These are phyloP conservation scores for Clonostachys solani DNA, from an alignment of 2,329 filamentous ascomycete genomes.

Conservation along the genomic window DNA sequence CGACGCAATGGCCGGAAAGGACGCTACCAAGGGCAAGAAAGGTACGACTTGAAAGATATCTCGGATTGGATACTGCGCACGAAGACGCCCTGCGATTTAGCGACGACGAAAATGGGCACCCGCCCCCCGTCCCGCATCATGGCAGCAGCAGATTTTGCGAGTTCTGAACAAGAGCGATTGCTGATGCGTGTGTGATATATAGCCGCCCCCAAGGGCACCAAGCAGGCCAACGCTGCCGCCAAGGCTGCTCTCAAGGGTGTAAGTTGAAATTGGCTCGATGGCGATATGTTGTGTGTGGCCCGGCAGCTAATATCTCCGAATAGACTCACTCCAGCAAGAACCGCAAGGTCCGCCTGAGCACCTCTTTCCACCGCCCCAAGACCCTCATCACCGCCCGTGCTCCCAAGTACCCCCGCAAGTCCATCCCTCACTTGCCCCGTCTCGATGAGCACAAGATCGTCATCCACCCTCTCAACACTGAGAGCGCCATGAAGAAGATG, in stretches of 20 bases:
- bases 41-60: slow-evolving; percentile 32
- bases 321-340: slow-evolving; percentile 67
- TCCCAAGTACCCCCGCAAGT: slow-evolving; percentile 97
- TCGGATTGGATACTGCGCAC: too few relatives aligned
- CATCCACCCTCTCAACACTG: slow-evolving; percentile 97
- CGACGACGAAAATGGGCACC: slow-evolving; percentile 4
- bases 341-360: slow-evolving; percentile 87
- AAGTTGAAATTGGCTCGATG: slow-evolving; percentile 42
- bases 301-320: slow-evolving; percentile 5
- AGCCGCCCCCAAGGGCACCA: slow-evolving; percentile 62
- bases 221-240: slow-evolving; percentile 89
- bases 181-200: slow-evolving; percentile 55
- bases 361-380: slow-evolving; percentile 97
- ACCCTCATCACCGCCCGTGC: slow-evolving; percentile 85
- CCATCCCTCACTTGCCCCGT: slow-evolving; percentile 80
- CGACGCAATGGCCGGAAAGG: slow-evolving; percentile 26
- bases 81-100: background rate
- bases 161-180: slow-evolving; percentile 68
- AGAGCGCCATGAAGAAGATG: slow-evolving; percentile 99
- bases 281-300: background rate
- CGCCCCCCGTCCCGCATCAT: slow-evolving; percentile 39
- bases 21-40: slow-evolving; percentile 37
- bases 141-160: slow-evolving; percentile 74
- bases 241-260: slow-evolving; percentile 96
- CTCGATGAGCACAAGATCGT: slow-evolving; percentile 98